Conservation (phyloP, 2,329 filamentous ascomycete genomes). For the Chalaropsis ovoidea region DNA sequence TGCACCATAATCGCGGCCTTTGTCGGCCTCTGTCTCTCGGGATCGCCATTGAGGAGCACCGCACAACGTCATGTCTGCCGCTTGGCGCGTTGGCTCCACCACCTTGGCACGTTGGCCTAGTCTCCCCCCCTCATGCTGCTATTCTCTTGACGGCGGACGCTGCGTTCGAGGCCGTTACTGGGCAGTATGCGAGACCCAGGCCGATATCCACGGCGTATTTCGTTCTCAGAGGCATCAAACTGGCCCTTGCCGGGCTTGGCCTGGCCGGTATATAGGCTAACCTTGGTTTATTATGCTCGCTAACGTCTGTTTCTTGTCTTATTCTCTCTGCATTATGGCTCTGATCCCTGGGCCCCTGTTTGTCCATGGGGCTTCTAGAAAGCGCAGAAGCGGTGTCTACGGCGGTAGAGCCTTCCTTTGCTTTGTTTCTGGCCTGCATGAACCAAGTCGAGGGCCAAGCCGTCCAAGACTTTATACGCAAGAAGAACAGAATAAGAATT, state of each 20-base stretch:
- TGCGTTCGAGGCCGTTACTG: neutral
- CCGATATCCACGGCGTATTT: neutral
- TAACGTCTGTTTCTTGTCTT: conserved; percentile 2
- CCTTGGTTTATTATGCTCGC: conserved; percentile 14
- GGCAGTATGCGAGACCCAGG: neutral
- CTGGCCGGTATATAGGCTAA: conserved; percentile 3
- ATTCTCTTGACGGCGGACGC: neutral
- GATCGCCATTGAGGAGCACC: neutral
- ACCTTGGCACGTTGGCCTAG: neutral
- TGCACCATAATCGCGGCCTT: neutral
- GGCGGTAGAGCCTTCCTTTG: neutral
- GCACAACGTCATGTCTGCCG: neutral
- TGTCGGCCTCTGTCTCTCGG: neutral
- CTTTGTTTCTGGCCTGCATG: neutral
- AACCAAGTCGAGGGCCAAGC: neutral
- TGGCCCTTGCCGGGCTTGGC: neutral
- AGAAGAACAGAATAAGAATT: neutral
- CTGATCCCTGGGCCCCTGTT: neutral
- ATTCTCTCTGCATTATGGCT: neutral
- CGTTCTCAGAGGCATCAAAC: neutral
- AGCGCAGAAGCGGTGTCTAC: neutral
- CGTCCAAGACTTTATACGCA: neutral
- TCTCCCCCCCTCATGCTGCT: no score
- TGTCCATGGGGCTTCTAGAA: conserved; percentile 3
- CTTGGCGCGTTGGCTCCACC: neutral